These are phyloP conservation scores for Melocanna baccifera DNA, from an alignment of 176 grass and related monocot genomes.

Conservation along the genomic window DNA sequence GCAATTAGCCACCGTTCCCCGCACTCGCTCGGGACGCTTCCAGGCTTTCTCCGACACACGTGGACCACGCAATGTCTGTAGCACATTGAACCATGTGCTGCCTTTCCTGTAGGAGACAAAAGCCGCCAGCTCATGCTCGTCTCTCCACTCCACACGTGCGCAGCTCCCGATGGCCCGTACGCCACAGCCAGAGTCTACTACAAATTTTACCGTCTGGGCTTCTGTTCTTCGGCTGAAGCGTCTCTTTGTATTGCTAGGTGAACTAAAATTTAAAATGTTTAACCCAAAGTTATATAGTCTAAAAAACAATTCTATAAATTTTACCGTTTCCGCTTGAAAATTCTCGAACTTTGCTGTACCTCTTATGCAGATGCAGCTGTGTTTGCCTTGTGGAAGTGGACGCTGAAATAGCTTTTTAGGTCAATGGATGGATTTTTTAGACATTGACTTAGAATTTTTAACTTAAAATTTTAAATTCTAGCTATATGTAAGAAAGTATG, in stretches of 20 bases:
- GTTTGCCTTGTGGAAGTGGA: neutral
- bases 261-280: too few relatives aligned
- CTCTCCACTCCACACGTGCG: constrained; percentile 32
- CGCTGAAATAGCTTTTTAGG: neutral
- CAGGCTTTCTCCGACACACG: constrained; percentile 13
- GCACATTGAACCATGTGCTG: neutral
- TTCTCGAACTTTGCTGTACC: neutral
- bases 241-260: too few relatives aligned
- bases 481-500: accelerated
- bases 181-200: neutral
- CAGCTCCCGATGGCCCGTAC: neutral
- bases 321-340: neutral
- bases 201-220: neutral
- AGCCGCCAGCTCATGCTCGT: constrained; percentile 36
- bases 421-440: neutral
- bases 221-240: too few relatives aligned
- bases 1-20: neutral
- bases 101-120: constrained; percentile 34
- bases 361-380: neutral
- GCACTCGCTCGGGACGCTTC: neutral
- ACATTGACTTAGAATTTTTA: too few relatives aligned
- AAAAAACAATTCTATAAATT: too few relatives aligned
- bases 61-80: constrained; percentile 11
- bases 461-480: too few relatives aligned
- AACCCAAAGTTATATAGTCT: too few relatives aligned